Evolutionary conservation across 768 basidiomycete genomes (phyloP).

Genomic region (Tulasnella sp.): DNA sequence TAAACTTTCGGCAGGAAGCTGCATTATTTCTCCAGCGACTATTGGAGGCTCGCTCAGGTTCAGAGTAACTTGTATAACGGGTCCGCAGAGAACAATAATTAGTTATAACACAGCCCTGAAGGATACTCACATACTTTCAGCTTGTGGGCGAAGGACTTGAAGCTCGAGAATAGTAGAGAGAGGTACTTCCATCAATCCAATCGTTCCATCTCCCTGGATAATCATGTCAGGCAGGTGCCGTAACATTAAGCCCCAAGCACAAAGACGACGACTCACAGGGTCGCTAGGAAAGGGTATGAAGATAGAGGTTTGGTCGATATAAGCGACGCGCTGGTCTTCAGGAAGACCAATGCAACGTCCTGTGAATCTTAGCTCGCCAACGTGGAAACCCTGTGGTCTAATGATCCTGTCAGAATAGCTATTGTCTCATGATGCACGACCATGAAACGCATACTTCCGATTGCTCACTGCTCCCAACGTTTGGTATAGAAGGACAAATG

Average conservation of each 20-base stretch:
- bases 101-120: background rate
- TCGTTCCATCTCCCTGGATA: background rate
- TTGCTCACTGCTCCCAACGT: background rate
- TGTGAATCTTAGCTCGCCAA: background rate
- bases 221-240: background rate
- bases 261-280: background rate
- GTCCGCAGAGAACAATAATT: background rate
- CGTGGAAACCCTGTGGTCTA: background rate
- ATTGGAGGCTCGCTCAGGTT: background rate
- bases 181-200: background rate
- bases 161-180: background rate
- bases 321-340: background rate
- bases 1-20: background rate
- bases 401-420: background rate
- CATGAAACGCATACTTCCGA: background rate
- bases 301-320: background rate
- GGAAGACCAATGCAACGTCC: background rate
- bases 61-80: background rate
- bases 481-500: background rate
- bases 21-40: background rate
- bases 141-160: background rate
- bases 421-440: background rate
- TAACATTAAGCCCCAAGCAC: background rate
- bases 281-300: background rate
- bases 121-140: background rate